phyloP scores from a whole-genome alignment of 306 rosid genomes.

The Vigna angularis region DNA sequence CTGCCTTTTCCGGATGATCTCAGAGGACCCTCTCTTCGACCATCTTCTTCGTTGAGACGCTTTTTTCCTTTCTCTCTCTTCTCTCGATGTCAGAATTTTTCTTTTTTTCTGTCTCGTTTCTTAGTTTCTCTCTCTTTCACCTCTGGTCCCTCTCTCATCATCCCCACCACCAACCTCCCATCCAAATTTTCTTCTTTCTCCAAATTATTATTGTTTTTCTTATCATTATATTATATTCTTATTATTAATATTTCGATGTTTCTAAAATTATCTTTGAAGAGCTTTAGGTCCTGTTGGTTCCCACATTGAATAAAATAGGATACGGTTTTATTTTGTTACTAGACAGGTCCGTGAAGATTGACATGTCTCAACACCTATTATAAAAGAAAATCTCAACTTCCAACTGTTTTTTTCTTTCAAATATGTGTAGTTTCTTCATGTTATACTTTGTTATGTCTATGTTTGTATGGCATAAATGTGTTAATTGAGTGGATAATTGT shows the following conservation, averaged over 20 bases:
- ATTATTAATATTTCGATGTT: neutral
- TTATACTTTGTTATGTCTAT: no score
- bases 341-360: neutral
- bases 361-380: neutral
- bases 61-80: constrained; percentile 33
- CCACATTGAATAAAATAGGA: constrained; percentile 34
- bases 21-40: constrained; percentile 84
- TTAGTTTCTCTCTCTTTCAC: constrained; percentile 36
- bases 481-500: no score
- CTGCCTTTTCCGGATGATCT: constrained; percentile 92
- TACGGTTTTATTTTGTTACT: constrained; percentile 40
- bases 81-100: constrained; percentile 33
- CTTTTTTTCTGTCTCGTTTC: constrained; percentile 27
- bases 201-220: neutral
- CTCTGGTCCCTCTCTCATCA: constrained; percentile 57
- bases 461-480: no score
- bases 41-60: constrained; percentile 58
- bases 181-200: constrained; percentile 34
- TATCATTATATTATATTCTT: neutral
- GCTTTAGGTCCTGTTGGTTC: constrained; percentile 11
- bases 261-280: neutral
- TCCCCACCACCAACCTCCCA: constrained; percentile 60
- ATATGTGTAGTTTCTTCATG: no score
- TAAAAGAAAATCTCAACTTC: neutral
- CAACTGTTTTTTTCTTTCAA: neutral